These are phyloP conservation scores for Conidiobolus incongruus DNA, from an alignment of 371 early-diverging fungal genomes.

Conservation along the genomic window DNA sequence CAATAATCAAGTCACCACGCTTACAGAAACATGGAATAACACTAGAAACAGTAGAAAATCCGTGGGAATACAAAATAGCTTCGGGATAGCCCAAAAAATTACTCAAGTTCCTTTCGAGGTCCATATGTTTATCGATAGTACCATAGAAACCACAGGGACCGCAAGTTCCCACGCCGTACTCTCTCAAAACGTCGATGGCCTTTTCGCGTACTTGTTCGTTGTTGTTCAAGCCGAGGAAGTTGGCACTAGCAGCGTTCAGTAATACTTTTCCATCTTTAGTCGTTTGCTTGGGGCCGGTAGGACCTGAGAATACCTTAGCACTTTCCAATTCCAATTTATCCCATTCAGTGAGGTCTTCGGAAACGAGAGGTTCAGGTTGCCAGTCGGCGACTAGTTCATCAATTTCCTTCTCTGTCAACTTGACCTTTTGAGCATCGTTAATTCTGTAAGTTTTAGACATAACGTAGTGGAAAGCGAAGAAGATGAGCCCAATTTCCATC, in stretches of 20 bases:
- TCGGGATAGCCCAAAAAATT: conserved; percentile 70
- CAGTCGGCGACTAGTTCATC: conserved; percentile 89
- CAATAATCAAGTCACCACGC: conserved; percentile 87
- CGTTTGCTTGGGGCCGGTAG: conserved; percentile 29
- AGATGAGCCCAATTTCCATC: conserved; percentile 64
- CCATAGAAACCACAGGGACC: conserved; percentile 99
- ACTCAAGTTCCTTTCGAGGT: conserved; percentile 81
- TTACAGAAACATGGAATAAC: conserved; percentile 97
- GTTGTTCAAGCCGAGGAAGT: conserved; percentile 66
- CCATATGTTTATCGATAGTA: conserved; percentile 78
- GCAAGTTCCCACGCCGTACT: conserved; percentile 98
- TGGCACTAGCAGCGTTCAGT: conserved; percentile 66
- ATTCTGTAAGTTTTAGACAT: conserved; percentile 65
- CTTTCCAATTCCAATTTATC: conserved; percentile 59
- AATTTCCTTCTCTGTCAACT: conserved; percentile 76
- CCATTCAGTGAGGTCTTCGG: conserved; percentile 45
- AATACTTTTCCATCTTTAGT: conserved; percentile 26
- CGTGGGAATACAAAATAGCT: conserved; percentile 97
- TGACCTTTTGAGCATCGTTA: conserved; percentile 43
- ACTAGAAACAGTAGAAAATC: conserved; percentile 79
- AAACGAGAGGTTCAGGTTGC: conserved; percentile 91
- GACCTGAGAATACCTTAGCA: conserved; percentile 37
- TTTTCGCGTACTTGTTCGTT: conserved; percentile 52
- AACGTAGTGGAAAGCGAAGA: conserved; percentile 79
- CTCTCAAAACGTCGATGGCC: conserved; percentile 68